phyloP scores from a whole-genome alignment of 305 asterid species.

The Fraxinus xanthoxyloides region DNA sequence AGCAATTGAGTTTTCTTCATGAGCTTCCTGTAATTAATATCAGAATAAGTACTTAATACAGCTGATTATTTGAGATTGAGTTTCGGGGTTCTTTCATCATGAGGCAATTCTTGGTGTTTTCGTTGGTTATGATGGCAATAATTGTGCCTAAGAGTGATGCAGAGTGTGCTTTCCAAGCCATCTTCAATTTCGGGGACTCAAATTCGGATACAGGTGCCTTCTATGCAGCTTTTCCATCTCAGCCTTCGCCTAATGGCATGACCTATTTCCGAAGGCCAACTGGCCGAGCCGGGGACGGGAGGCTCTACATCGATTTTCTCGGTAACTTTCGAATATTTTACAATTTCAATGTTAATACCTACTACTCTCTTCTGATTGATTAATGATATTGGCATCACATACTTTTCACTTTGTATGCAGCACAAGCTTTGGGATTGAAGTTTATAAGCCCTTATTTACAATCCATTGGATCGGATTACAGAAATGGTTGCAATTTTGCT shows the following conservation, averaged over 20 bases:
- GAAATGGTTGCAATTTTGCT: slow-evolving; percentile 53
- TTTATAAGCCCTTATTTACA: slow-evolving; percentile 49
- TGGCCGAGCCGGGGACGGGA: slow-evolving; percentile 48
- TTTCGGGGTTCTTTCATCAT: background rate
- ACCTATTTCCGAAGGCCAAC: slow-evolving; percentile 49
- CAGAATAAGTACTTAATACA: background rate
- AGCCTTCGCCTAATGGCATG: slow-evolving; percentile 52
- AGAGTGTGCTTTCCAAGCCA: background rate
- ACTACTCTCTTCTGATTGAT: background rate
- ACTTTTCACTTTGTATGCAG: slow-evolving; percentile 26
- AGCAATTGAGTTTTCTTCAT: background rate
- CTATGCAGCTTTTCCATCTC: slow-evolving; percentile 59
- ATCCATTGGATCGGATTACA: slow-evolving; percentile 47
- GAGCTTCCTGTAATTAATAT: background rate
- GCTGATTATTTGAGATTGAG: background rate
- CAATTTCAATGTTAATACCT: background rate
- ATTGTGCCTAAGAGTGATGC: slow-evolving; percentile 20
- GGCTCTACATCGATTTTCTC: slow-evolving; percentile 48
- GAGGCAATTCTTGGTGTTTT: slow-evolving; percentile 7
- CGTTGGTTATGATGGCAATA: slow-evolving; percentile 7
- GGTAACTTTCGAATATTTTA: slow-evolving; percentile 24
- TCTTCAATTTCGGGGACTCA: slow-evolving; percentile 51
- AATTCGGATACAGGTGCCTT: slow-evolving; percentile 62
- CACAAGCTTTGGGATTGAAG: slow-evolving; percentile 49
- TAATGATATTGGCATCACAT: background rate